Evolutionary conservation across 495 filamentous ascomycete genomes (phyloP).

Genomic region (Ramalina peruviana): DNA sequence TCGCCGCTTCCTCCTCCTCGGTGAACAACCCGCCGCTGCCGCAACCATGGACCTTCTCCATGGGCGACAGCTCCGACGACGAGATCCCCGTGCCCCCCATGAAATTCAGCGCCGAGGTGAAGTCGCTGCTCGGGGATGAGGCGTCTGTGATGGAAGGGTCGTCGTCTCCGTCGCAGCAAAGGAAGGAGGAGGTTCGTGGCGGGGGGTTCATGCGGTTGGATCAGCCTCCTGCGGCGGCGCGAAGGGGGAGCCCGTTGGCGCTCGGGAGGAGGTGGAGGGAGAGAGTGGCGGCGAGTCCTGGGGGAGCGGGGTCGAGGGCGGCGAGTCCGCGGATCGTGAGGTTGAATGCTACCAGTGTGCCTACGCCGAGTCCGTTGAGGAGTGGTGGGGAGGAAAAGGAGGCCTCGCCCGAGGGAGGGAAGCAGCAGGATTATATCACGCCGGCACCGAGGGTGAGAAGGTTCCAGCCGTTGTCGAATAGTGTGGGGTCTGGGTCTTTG

Average conservation of each 20-base stretch:
- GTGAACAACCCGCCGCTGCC: constrained; percentile 6
- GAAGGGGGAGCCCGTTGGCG: constrained; percentile 20
- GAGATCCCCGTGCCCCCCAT: constrained; percentile 56
- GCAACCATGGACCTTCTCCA: constrained; percentile 17
- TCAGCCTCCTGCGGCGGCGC: background rate
- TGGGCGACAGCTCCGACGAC: constrained; percentile 64
- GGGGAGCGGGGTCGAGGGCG: background rate
- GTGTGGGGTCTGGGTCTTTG: background rate
- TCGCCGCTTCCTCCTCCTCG: constrained; percentile 1
- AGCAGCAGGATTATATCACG: constrained; percentile 44
- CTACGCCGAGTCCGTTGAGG: constrained; percentile 24
- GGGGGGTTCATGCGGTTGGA: constrained; percentile 14
- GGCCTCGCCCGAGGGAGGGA: constrained; percentile 1
- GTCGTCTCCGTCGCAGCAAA: constrained; percentile 34
- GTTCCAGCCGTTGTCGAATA: constrained; percentile 21
- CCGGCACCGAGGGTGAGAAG: constrained; percentile 50
- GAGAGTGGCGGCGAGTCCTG: background rate
- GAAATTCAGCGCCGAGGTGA: constrained; percentile 67
- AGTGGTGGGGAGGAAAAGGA: constrained; percentile 24
- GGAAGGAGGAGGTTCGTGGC: constrained; percentile 27
- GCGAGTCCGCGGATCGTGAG: constrained; percentile 36
- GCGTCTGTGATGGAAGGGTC: constrained; percentile 34
- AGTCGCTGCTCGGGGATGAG: constrained; percentile 57
- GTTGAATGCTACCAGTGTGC: constrained; percentile 32
- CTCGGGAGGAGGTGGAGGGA: constrained; percentile 32